Evolutionary conservation across 805 yeast genomes (phyloP).

Genomic region (Cyberlindnera xishuangbannaensis): DNA sequence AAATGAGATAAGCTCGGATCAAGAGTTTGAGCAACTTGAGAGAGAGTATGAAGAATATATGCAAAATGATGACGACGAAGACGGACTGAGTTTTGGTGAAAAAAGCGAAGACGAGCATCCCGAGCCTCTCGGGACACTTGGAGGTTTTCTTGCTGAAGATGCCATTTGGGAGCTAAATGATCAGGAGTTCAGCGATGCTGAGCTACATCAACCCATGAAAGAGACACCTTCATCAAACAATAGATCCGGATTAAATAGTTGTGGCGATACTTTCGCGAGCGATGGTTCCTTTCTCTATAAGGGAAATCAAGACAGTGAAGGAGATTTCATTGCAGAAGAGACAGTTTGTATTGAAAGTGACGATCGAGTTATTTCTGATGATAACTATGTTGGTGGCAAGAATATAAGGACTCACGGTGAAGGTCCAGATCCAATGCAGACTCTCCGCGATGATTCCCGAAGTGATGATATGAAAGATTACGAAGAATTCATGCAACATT

Average conservation of each 20-base stretch:
- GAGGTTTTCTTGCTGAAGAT: constrained; percentile 9
- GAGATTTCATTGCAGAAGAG: not conserved
- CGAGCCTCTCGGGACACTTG: constrained; percentile 1
- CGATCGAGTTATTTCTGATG: constrained; percentile 2
- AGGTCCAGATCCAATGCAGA: too few relatives aligned
- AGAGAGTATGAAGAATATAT: constrained; percentile 21
- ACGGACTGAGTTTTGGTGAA: constrained; percentile 5
- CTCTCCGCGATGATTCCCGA: too few relatives aligned
- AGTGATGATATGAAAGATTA: constrained; percentile 19
- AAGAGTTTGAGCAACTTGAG: constrained; percentile 13
- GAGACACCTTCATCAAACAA: not conserved
- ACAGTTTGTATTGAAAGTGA: not conserved
- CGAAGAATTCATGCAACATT: constrained; percentile 20
- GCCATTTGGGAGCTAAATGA: constrained; percentile 7
- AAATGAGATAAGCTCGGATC: constrained; percentile 4
- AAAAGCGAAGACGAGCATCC: constrained; percentile 1
- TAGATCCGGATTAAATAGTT: too few relatives aligned
- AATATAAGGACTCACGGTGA: not conserved
- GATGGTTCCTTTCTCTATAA: too few relatives aligned
- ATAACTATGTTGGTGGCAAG: constrained; percentile 1
- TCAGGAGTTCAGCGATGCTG: not conserved
- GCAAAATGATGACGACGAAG: constrained; percentile 17
- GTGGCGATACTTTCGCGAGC: too few relatives aligned
- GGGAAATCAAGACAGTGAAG: not conserved
- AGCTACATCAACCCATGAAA: not conserved